phyloP scores from a whole-genome alignment of 257 asterid species.

The Nicotiana knightiana region DNA sequence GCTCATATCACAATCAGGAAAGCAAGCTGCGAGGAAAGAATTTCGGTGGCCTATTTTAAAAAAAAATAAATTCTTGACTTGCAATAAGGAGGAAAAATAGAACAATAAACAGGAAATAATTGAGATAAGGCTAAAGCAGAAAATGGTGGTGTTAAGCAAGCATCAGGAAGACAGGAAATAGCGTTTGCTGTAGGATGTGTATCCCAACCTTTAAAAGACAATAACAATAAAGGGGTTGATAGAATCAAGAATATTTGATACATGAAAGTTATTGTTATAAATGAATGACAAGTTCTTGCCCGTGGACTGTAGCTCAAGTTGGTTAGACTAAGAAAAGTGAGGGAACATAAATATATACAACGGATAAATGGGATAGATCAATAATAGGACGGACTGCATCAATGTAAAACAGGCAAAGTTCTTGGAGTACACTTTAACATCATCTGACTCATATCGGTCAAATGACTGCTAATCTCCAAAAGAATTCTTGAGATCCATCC shows the following conservation, averaged over 20 bases:
- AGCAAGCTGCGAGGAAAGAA: not conserved
- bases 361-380: not conserved
- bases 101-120: not conserved
- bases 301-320: not conserved
- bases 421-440: not conserved
- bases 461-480: not conserved
- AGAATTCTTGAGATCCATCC: not conserved
- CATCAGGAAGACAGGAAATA: not conserved
- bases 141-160: not conserved
- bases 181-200: not conserved
- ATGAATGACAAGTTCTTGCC: not conserved
- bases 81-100: not conserved
- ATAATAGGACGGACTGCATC: not conserved
- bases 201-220: not conserved
- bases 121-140: not conserved
- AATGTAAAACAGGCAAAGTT: not conserved
- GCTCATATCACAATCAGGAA: not conserved
- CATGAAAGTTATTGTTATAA: not conserved
- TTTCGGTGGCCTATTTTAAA: not conserved
- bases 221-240: not conserved
- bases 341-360: not conserved
- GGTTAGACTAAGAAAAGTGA: not conserved
- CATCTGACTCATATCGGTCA: not conserved
- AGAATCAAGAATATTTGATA: not conserved
- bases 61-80: not conserved